These are phyloP conservation scores for Debaryomyces robertsiae DNA, from an alignment of 1,139 yeast species.

Conservation along the genomic window DNA sequence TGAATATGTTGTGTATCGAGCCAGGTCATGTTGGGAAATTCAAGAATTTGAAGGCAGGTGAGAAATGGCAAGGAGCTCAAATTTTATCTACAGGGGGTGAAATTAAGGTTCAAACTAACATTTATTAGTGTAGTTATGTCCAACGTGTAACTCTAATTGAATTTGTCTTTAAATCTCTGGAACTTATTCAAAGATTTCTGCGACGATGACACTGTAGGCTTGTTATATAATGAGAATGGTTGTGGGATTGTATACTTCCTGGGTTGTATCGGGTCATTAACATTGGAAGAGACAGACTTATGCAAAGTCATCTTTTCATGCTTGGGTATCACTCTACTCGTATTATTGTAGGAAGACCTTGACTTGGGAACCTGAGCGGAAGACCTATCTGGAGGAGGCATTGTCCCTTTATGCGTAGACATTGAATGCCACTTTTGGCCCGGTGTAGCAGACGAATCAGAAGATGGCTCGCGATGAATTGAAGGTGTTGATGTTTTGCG, in stretches of 20 bases:
- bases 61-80: slow-evolving; percentile 61
- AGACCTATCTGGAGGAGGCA: slow-evolving; percentile 4
- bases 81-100: slow-evolving; percentile 42
- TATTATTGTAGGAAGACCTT: slow-evolving; percentile 2
- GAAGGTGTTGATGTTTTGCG: slow-evolving; percentile 3
- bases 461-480: slow-evolving; percentile 15
- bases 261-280: slow-evolving; percentile 1
- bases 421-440: slow-evolving; percentile 13
- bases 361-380: slow-evolving; percentile 1
- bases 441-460: slow-evolving; percentile 15
- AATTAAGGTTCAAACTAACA: slow-evolving; percentile 46
- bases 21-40: slow-evolving; percentile 85
- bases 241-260: slow-evolving; percentile 23
- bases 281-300: slow-evolving; percentile 2
- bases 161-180: slow-evolving; percentile 32
- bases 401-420: slow-evolving; percentile 2
- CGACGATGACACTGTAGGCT: slow-evolving; percentile 50
- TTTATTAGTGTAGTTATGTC: slow-evolving; percentile 24
- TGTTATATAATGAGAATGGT: slow-evolving; percentile 37
- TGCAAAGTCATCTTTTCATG: slow-evolving; percentile 2
- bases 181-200: slow-evolving; percentile 40
- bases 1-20: slow-evolving; percentile 89
- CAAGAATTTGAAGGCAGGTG: slow-evolving; percentile 62
- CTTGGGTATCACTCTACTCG: slow-evolving; percentile 5
- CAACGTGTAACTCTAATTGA: slow-evolving; percentile 19